phyloP scores from a whole-genome alignment of 177 flowering plant genomes.

The Vitis hybrid region DNA sequence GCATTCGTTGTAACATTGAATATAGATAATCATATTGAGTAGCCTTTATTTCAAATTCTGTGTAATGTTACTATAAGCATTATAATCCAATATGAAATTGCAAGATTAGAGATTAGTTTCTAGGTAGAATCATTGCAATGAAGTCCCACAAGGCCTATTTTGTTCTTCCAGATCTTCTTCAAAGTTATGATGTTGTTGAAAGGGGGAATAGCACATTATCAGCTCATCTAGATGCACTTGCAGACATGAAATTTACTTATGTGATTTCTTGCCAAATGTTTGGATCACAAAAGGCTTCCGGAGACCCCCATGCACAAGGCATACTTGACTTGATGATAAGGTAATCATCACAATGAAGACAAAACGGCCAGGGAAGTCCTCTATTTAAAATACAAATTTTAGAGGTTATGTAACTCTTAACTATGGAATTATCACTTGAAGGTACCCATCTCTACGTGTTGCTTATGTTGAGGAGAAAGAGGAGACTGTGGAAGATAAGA shows the following conservation, averaged over 20 bases:
- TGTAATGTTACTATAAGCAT: neutral
- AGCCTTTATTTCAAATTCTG: neutral
- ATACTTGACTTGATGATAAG: slow-evolving; percentile 73
- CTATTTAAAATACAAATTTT: neutral
- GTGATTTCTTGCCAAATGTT: slow-evolving; percentile 78
- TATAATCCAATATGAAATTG: neutral
- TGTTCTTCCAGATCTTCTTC: slow-evolving; percentile 59
- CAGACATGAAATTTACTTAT: slow-evolving; percentile 84
- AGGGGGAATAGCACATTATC: slow-evolving; percentile 47
- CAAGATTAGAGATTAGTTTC: neutral
- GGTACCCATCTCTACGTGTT: slow-evolving; percentile 89
- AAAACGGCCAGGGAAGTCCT: neutral
- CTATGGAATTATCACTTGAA: slow-evolving; percentile 24
- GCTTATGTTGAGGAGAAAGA: slow-evolving; percentile 97
- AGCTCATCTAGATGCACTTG: slow-evolving; percentile 73
- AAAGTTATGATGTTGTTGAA: slow-evolving; percentile 57
- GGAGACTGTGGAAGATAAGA: slow-evolving; percentile 32
- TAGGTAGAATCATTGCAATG: neutral
- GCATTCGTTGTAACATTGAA: slow-evolving; percentile 1
- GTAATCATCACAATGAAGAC: slow-evolving; percentile 30
- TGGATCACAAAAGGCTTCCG: slow-evolving; percentile 71
- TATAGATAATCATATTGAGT: neutral
- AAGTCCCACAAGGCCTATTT: neutral
- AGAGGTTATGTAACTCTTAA: slow-evolving; percentile 2
- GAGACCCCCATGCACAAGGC: slow-evolving; percentile 78